A percentile compares a stretch with the other conserved stretches of the same genome.
These are phyloP conservation scores for Aspergillus viridinutans DNA, from an alignment of 2,329 filamentous ascomycete species.

Conservation along the genomic window DNA sequence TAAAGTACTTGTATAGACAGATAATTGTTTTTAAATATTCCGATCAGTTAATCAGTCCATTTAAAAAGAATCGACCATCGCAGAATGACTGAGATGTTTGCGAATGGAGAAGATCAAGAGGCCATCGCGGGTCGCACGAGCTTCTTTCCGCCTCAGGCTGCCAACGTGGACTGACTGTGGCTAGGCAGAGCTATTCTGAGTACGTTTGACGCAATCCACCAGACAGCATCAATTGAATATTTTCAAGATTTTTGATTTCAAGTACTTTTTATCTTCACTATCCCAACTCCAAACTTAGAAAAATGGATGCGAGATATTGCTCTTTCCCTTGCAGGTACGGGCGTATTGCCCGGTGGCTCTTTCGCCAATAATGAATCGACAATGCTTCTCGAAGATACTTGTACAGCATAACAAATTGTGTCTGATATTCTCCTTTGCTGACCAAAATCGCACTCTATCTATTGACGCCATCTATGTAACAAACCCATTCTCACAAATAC, in stretches of 20 bases:
- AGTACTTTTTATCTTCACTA: neutral
- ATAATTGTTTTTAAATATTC: neutral
- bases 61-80: neutral
- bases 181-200: neutral
- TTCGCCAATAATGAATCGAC: neutral
- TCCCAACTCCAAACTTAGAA: neutral
- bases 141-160: neutral
- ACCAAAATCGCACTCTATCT: neutral
- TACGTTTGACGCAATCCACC: neutral
- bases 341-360: neutral
- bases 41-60: neutral
- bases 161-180: neutral
- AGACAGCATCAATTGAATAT: neutral
- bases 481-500: neutral
- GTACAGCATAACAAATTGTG: neutral
- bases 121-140: constrained; percentile 1
- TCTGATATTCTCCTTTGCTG: neutral
- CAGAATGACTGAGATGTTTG: neutral
- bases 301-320: neutral
- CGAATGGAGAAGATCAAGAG: neutral
- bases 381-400: neutral
- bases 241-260: neutral
- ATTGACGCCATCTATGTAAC: neutral
- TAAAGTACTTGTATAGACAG: neutral
- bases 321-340: neutral